Evolutionary conservation across 129 eudicot species (phyloP).

Genomic region (Artemisia annua): DNA sequence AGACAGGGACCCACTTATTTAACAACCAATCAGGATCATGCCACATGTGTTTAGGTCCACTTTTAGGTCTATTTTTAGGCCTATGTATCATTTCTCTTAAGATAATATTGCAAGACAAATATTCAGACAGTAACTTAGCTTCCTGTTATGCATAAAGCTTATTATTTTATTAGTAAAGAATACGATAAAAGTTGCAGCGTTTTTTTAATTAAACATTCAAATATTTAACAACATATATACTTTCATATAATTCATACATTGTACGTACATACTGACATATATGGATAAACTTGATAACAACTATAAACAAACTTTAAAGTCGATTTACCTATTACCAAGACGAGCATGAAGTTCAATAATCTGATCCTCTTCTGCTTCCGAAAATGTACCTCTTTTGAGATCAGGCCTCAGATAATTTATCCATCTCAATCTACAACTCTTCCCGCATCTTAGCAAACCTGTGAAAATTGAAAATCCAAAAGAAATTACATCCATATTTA

Average conservation of each 20-base stretch:
- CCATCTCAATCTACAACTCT: conserved; percentile 87
- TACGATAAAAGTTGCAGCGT: too few relatives aligned
- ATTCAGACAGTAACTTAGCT: too few relatives aligned
- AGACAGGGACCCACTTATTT: too few relatives aligned
- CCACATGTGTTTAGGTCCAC: too few relatives aligned
- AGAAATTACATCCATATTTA: background rate
- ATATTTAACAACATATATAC: too few relatives aligned
- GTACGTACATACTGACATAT: too few relatives aligned
- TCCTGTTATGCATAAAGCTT: too few relatives aligned
- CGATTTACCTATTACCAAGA: conserved; percentile 81
- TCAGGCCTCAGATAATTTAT: conserved; percentile 80
- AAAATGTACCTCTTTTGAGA: conserved; percentile 68
- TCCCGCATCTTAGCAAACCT: conserved; percentile 81
- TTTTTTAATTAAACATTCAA: background rate
- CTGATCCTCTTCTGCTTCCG: conserved; percentile 66
- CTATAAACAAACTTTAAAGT: background rate
- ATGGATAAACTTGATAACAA: background rate
- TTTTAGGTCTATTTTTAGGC: too few relatives aligned
- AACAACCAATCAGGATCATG: too few relatives aligned
- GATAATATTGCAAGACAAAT: background rate
- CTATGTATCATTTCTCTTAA: too few relatives aligned
- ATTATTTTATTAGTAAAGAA: too few relatives aligned
- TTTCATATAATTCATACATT: too few relatives aligned
- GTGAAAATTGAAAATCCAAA: background rate
- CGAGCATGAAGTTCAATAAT: conserved; percentile 72